Evolutionary conservation across 495 filamentous ascomycete genomes (phyloP).

Genomic region (Penicillium coprophilum): DNA sequence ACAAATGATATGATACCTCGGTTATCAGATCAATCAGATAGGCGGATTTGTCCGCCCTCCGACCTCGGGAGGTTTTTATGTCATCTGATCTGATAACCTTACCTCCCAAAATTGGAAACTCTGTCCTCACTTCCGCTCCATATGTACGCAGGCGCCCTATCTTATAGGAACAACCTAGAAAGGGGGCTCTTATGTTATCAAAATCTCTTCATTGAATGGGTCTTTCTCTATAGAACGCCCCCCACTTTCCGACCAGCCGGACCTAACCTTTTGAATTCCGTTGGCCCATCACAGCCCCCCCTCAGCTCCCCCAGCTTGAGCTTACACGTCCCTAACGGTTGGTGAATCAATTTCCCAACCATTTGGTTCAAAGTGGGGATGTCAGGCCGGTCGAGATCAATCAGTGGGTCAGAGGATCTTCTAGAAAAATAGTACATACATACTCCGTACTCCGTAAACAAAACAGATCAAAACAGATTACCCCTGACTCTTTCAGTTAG

Average conservation of each 20-base stretch:
- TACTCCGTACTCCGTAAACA: neutral
- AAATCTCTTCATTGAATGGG: neutral
- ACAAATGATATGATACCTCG: neutral
- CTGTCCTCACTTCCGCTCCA: neutral
- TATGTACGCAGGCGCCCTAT: neutral
- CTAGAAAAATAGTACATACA: conserved; percentile 7
- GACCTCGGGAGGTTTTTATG: too few relatives aligned
- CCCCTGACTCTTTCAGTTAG: neutral
- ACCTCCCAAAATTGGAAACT: neutral
- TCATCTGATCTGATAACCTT: conserved; percentile 6
- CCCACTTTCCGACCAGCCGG: conserved; percentile 22
- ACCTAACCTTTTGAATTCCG: neutral
- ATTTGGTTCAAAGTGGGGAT: conserved; percentile 4
- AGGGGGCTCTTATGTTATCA: neutral
- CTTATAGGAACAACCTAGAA: neutral
- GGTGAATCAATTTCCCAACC: conserved; percentile 11
- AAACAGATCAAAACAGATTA: neutral
- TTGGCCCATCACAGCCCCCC: neutral
- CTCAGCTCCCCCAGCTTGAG: too few relatives aligned
- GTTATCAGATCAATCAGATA: conserved; percentile 28
- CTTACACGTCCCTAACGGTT: neutral
- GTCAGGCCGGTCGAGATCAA: conserved; percentile 7
- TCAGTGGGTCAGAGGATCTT: conserved; percentile 11
- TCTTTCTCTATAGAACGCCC: neutral
- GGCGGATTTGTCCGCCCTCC: neutral